Evolutionary conservation across 441 rosid genomes (phyloP).

Genomic region (Capsella rubella): DNA sequence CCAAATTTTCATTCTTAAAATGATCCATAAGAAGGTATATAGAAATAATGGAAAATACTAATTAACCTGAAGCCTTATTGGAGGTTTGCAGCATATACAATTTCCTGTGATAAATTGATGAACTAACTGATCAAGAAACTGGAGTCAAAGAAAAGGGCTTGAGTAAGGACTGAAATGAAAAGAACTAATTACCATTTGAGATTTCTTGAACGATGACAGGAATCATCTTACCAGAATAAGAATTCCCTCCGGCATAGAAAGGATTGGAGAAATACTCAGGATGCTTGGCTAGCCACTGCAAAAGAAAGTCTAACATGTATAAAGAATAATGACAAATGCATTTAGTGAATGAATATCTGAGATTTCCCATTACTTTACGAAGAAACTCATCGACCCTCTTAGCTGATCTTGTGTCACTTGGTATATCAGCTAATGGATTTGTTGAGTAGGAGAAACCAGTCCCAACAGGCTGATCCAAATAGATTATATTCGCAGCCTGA

Average conservation of each 20-base stretch:
- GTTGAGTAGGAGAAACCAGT: slow-evolving; percentile 74
- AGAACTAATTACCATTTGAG: slow-evolving; percentile 28
- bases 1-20: not conserved
- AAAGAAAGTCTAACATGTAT: slow-evolving; percentile 45
- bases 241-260: slow-evolving; percentile 64
- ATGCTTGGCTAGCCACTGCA: slow-evolving; percentile 72
- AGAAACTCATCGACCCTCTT: slow-evolving; percentile 54
- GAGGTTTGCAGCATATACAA: slow-evolving; percentile 24
- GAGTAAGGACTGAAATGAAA: not conserved
- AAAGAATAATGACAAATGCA: not conserved
- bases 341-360: not conserved
- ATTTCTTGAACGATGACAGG: slow-evolving; percentile 61
- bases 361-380: slow-evolving; percentile 48
- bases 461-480: slow-evolving; percentile 68
- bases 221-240: slow-evolving; percentile 65
- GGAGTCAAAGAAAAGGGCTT: not conserved
- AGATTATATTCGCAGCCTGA: slow-evolving; percentile 57
- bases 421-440: slow-evolving; percentile 43
- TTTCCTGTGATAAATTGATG: slow-evolving; percentile 31
- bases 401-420: slow-evolving; percentile 52
- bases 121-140: slow-evolving; percentile 21
- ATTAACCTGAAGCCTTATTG: slow-evolving; percentile 39
- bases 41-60: not conserved
- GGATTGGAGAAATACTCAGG: slow-evolving; percentile 59
- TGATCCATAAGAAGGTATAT: slow-evolving; percentile 3